Base-by-base conservation (phyloP, 345 rosid species). In the Eucalyptus sideroxylon region DNA sequence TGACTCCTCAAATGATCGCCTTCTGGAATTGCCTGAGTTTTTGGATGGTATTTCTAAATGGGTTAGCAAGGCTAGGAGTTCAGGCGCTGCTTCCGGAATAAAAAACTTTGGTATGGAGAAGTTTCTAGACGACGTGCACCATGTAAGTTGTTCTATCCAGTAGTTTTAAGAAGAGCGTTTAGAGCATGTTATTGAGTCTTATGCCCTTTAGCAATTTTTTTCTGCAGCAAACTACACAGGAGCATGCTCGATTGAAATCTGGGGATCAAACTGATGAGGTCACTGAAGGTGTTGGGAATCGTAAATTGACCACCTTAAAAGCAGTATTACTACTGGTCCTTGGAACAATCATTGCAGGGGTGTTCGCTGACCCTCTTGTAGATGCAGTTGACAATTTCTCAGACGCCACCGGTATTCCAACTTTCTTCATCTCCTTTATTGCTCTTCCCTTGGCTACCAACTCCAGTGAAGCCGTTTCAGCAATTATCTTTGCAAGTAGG, bases 281-380 rank as follows among this genome's bases (percentile, higher is more conserved):
- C 19, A 89, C 56, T 15, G 96, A 94, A 91, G 91, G 88, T 37
- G 95, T 92, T 90, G 94, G 91, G 87, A 94, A 94, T 90, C 93
- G 92, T 5, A 93, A 77, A 89, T 93, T 95, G 98, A 94, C 87
- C 86, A 89, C 96, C 65, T 34, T 93, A 72, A 98, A 97, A 93
- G 99, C 99, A 21, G 94, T 91, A 42, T 49, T 95, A 60, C 23
- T 96, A 92, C 90, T 98, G 93, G 89, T 97, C 55, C n/a, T 95
- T 23, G 99, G 99, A 89, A 93, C 99, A 69, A 3, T 93, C 81
- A 95, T 98, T 90, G 99, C 99, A 26, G 99, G 98, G 92, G 97
- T 90, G 24, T 96, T 98, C 90, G 99, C 99, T 17, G 99, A 98
- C 93, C 99, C 99, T 50, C 94, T 97, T n/a, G 99, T 97, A 7